Base-by-base conservation (phyloP, 306 rosid species). In the Medicago ruthenica region DNA sequence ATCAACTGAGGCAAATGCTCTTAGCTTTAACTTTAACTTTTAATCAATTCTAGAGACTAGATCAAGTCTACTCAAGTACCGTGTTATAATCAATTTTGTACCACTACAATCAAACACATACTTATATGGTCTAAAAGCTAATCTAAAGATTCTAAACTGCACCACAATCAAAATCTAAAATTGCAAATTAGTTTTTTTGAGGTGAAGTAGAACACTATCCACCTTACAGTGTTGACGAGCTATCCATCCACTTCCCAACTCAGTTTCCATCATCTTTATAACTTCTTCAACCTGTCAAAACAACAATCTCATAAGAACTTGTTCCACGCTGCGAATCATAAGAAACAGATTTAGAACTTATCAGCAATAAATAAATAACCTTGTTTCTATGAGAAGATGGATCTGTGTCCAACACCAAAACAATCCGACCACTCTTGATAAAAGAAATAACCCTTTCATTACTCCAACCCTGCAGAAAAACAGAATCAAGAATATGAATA, bases 221-320 rank as follows among this genome's bases (percentile, higher is more conserved):
- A 93, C 97, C 97, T 90, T 91, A 70, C 86, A 92, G 71, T 60
- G 74, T 69, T 92, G 82, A 50, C 83, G 87, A 80, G 79, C 73
- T 41, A 87, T 90, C 95, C 97, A 95, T 60, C 86, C 85, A 76
- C 80, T 83, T 77, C 88, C 98, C 6, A 93, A 87, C 42, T 94
- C 97, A 40, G 63, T 86, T 81, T 89, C 97, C 96, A 95, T 89
- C 97, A 86, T 85, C 59, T 76, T 86, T 54, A 89, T 87, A 70
- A 86, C 89, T 70, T 89, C 93, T 67, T 80, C 79, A 66, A 90
- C 95, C 95, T 93, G 80, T 73, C 66, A 64, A 16, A 17, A 58
- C 22, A 67, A 39, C 4, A 59, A 20, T 6, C 17, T 71, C 8
- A 58, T 36, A 31, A 15, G 4, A 61, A 27, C 17, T 48, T 20